phyloP scores from a whole-genome alignment of 371 early-diverging fungal genomes.

The Phascolomyces articulosus region DNA sequence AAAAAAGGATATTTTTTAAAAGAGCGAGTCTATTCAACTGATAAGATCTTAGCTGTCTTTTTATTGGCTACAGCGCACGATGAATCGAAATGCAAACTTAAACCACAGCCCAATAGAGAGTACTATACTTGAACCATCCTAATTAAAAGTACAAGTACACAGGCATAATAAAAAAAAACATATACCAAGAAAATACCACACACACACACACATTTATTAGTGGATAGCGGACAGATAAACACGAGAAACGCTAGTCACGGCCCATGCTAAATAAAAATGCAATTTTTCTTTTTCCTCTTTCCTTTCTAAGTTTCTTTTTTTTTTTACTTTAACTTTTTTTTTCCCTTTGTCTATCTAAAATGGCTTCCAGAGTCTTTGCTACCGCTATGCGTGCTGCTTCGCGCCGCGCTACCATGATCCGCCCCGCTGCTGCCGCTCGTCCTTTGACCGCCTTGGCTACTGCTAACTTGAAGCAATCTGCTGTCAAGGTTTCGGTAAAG shows the following conservation, averaged over 20 bases:
- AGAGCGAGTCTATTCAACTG: not conserved
- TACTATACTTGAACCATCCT: no score
- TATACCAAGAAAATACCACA: no score
- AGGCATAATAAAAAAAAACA: no score
- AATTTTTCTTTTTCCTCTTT: conserved; percentile 11
- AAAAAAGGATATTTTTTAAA: not conserved
- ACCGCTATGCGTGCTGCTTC: conserved; percentile 48
- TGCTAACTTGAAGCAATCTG: conserved; percentile 23
- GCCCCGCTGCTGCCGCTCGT: conserved; percentile 31
- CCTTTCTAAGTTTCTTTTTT: conserved; percentile 19
- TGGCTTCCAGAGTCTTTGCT: conserved; percentile 48
- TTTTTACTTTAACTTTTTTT: conserved; percentile 7
- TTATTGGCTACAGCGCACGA: conserved; percentile 26
- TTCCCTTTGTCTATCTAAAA: no score
- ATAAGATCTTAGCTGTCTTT: conserved; percentile 16
- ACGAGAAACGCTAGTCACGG: conserved; percentile 13
- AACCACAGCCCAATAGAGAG: not conserved
- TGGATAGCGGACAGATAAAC: not conserved
- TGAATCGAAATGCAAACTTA: conserved; percentile 13
- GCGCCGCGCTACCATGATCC: conserved; percentile 25
- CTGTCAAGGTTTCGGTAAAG: conserved; percentile 41
- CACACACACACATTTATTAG: no score
- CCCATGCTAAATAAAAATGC: conserved; percentile 13
- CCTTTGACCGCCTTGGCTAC: conserved; percentile 22
- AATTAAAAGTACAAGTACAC: no score